These are phyloP conservation scores for Leptographium flavum DNA, from an alignment of 2,329 filamentous ascomycete species.

Conservation along the genomic window DNA sequence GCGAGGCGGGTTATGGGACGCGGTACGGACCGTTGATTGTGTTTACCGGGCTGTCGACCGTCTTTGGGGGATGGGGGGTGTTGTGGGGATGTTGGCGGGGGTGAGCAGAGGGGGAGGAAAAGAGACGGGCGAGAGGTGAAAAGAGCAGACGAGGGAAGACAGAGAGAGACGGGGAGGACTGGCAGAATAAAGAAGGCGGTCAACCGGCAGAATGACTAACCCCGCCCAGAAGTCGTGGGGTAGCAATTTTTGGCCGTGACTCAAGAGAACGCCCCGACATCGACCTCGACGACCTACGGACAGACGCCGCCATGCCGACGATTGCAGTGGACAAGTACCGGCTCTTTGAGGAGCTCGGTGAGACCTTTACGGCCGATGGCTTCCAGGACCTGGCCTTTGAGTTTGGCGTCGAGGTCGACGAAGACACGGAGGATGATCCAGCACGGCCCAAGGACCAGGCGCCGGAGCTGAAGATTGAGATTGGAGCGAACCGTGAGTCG, in stretches of 20 bases:
- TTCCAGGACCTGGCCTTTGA: slow-evolving; percentile 98
- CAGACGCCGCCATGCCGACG: slow-evolving; percentile 49
- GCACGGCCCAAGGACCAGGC: slow-evolving; percentile 71
- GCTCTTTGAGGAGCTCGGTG: slow-evolving; percentile 83
- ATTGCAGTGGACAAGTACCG: slow-evolving; percentile 93
- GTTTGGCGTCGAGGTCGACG: slow-evolving; percentile 94
- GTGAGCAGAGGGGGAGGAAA: too few species aligned
- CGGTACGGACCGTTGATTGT: slow-evolving; percentile 1
- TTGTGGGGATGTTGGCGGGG: too few species aligned
- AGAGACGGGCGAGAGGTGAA: too few species aligned
- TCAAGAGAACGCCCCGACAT: background rate
- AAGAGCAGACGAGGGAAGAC: too few species aligned
- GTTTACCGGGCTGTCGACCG: slow-evolving; percentile 1
- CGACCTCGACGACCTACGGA: background rate
- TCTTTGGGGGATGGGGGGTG: slow-evolving; percentile 1
- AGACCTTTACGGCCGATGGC: slow-evolving; percentile 80
- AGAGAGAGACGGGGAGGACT: too few species aligned
- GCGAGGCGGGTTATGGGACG: background rate
- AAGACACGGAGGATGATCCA: slow-evolving; percentile 65
- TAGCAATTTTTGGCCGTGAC: slow-evolving; percentile 1
- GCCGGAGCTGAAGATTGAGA: slow-evolving; percentile 93
- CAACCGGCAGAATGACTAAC: background rate
- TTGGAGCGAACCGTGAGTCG: slow-evolving; percentile 58
- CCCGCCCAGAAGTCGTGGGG: background rate
- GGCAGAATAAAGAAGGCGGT: background rate